Percentiles rank a stretch among this genome's conserved stretches.
Conservation (phyloP, 148 eudicot species). For the Rhododendron ovatum region DNA sequence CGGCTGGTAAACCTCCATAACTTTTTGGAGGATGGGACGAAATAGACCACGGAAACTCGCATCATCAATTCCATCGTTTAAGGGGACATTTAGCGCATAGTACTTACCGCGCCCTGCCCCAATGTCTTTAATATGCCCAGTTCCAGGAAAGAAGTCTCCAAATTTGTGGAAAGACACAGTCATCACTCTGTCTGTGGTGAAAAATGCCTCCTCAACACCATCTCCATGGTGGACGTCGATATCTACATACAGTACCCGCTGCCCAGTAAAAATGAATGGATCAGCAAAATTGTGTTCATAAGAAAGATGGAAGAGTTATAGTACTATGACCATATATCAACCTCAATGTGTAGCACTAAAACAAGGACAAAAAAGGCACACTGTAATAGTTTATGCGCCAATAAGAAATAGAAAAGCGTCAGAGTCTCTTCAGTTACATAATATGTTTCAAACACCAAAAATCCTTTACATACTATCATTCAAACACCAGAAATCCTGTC, state of each 20-base stretch:
- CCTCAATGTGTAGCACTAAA: neutral
- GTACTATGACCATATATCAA: neutral
- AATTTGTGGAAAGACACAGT: conserved; percentile 94
- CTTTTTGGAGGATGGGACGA: conserved; percentile 73
- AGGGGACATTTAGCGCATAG: conserved; percentile 84
- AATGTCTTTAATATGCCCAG: conserved; percentile 84
- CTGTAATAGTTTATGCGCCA: neutral
- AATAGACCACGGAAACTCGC: conserved; percentile 71
- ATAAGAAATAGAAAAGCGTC: neutral
- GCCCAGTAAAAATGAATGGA: conserved; percentile 15
- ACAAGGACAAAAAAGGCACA: neutral
- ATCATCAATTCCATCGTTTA: conserved; percentile 89
- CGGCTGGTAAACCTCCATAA: conserved; percentile 91
- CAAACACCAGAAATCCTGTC: neutral
- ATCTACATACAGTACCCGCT: conserved; percentile 89
- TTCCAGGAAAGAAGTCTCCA: conserved; percentile 94
- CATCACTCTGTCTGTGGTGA: conserved; percentile 90
- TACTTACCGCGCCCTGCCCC: conserved; percentile 69
- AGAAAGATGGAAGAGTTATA: neutral
- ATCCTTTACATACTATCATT: neutral
- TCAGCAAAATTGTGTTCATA: neutral
- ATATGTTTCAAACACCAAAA: neutral
- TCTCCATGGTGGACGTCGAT: conserved; percentile 96
- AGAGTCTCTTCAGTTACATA: neutral
- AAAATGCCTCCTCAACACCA: conserved; percentile 95